Evolutionary conservation across 2,329 filamentous ascomycete species (phyloP), one percentile per base, ranked within the genome.

Genomic region (Microcyclosporella mali): DNA sequence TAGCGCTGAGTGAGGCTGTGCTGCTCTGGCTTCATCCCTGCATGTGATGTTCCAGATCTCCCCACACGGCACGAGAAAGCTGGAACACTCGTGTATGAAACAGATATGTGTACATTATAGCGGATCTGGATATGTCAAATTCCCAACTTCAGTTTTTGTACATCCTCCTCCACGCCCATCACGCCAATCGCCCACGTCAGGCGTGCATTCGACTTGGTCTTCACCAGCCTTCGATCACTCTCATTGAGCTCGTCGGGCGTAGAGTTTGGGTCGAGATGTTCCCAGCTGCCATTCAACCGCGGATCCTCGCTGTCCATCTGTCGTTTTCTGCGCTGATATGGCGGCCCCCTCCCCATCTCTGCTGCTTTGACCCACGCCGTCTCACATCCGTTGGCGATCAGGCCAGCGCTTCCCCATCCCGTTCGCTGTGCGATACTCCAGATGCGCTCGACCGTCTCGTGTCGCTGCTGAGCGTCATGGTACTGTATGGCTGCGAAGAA

Each of bases 401-500:
- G 79, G 27, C 79, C 77, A 1, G 88, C 85, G 1, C 84, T 88
- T 56, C 88, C 84, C 85, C 88, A 95, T 0, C 92, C 92, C 0
- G 88, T 95, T 6, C 92, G 72, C 1, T 82, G 78, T 2, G 84
- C 79, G 30, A 94, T 82, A 55, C 88, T 82, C 53, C 81, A 76
- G 42, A 95, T 73, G 19, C 84, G 79, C 27, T 75, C 73, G 50
- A 95, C 75, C 0, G 84, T 77, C 85, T 88, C 94, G 44, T 77
- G 74, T 1, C 92, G 80, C 57, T 97, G 88, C 1, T 66, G 69
- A 3, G 79, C 63, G 46, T 86, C 78, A 55, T 79, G 79, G 61
- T 81, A 94, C 73, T 95, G 72, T 9, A 97, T 79, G 3, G 79
- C 90, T 1, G 88, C 84, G 48, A 95, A 88, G 67, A 97, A 95